Evolutionary conservation across 23 red algal species (phyloP), one percentile per base, ranked within the genome.

Genomic region (Porphyridium purpureum): DNA sequence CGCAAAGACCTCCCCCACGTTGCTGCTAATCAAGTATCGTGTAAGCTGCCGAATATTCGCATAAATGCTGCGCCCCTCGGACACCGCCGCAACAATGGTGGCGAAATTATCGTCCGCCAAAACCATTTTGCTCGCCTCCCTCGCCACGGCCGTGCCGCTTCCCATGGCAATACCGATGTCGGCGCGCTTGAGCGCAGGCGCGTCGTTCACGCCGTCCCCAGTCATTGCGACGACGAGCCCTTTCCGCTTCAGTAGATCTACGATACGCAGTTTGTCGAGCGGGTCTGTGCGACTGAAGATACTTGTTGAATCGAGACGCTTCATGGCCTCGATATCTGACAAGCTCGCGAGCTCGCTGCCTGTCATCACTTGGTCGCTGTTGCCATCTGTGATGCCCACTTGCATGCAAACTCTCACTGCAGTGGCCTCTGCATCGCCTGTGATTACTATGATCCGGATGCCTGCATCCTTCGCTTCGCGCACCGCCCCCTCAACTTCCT

Each of bases 361-460:
- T 3, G 75, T 94, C 22, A 74, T 70, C 4, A 54, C 72, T 41
- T 82, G 76, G 49, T 57, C 76, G 27, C 78, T 57, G 23, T 47
- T 47, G 22, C 76, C 66, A 31, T 65, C 62, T 70, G 83, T 74
- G 3, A 94, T 68, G 33, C 87, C 87, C 31, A 94, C 61, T 20
- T 66, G 87, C 7, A 64, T 63, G 24, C 75, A 83, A 20, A 94
- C 66, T 5, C 69, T 77, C 49, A 70, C 75, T 2, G 76, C 87
- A 26, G 87, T 94, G 0, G 73, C 52, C 36, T 79, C 68, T 55
- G 83, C 83, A 48, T 94, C 87, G 1, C 87, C 87, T 21, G 87
- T 94, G 54, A 94, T 84, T 24, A 94, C 80, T 28, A 94, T 82
- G 4, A 94, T 70, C 38, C 87, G 76, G 55, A 94, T 83, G n/a